Evolutionary conservation across 352 stramenopile genomes (phyloP), one percentile per base, ranked within the genome.

Genomic region (Phytopythium aichiense): DNA sequence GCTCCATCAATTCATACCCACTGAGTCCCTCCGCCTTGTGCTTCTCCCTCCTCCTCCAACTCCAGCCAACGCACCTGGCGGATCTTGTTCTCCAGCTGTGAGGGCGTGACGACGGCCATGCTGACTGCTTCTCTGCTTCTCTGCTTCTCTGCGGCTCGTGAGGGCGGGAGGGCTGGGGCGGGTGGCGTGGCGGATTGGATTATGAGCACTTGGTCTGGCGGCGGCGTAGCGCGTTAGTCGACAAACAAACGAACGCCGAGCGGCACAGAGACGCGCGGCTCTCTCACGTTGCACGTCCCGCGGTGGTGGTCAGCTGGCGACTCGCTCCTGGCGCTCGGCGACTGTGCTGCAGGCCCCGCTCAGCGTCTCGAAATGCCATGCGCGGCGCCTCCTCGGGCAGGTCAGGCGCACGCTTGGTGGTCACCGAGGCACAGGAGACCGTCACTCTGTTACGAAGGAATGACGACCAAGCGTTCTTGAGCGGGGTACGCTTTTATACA

Each of bases 81-180:
- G 62, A 87, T 82, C 68, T 84, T 84, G 30, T 61, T 68, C 63
- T 87, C 77, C 15, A 87, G 62, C 28, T 84, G 75, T 45, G 63
- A 65, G 68, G 77, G 77, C 35, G 77, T 83, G 64, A 87, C 73
- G 46, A 84, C 70, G 59, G 65, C 51, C 76, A 85, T 83, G 23
- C 20, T 49, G 11, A 2, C 12, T 43, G 13, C 8, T 43, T 43
- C 4, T 46, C 40, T 46, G 40, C 4, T n/a, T 46, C n/a, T n/a
- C n/a, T n/a, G n/a, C n/a, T n/a, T n/a, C n/a, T n/a, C n/a, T n/a
- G n/a, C n/a, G n/a, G n/a, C 7, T 37, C 33, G 12, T 43, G 37
- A 6, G 4, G 37, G 12, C 37, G 37, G 37, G 16, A 18, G 40
- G 12, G 16, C 40, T 46, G 25, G 42, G 15, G n/a, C 42, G 42